Percentiles rank a stretch among this genome's conserved stretches.
Evolutionary conservation across 83 land plant species (phyloP).

Genomic region (Thuja plicata): DNA sequence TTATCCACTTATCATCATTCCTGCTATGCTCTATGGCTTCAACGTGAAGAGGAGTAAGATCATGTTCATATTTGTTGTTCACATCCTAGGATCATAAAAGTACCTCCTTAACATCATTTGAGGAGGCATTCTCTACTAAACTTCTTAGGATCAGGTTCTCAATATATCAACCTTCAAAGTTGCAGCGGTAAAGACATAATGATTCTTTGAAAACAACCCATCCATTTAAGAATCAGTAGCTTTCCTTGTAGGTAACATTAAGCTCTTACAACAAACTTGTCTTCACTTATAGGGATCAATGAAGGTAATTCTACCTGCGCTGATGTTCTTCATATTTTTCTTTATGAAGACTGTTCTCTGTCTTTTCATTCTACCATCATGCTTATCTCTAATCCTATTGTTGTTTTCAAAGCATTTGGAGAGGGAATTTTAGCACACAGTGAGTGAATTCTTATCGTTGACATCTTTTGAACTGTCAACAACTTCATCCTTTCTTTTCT

Average conservation of each 20-base stretch:
- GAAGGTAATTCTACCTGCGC: neutral
- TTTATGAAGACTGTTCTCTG: too few species aligned
- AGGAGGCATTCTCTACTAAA: slow-evolving; percentile 16
- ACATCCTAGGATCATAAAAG: neutral
- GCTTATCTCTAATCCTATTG: too few species aligned
- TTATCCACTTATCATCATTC: too few species aligned
- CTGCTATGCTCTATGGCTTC: neutral
- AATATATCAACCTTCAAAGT: slow-evolving; percentile 20
- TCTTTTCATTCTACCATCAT: too few species aligned
- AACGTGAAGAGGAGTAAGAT: neutral
- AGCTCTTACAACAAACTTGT: slow-evolving; percentile 28
- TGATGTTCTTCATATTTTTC: too few species aligned
- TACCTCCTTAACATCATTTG: slow-evolving; percentile 10
- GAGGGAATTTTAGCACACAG: too few species aligned
- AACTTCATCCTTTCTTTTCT: too few species aligned
- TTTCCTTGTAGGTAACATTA: slow-evolving; percentile 18
- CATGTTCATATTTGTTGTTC: neutral
- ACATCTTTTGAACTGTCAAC: too few species aligned
- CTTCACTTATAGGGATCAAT: slow-evolving; percentile 4
- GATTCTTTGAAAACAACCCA: neutral
- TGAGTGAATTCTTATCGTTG: too few species aligned
- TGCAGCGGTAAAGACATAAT: slow-evolving; percentile 19
- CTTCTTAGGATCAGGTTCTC: slow-evolving; percentile 20
- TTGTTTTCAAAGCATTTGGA: too few species aligned
- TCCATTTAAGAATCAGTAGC: slow-evolving; percentile 2